Base-by-base conservation (phyloP, 2,329 filamentous ascomycete species). In the Hansfordia pulvinata region DNA sequence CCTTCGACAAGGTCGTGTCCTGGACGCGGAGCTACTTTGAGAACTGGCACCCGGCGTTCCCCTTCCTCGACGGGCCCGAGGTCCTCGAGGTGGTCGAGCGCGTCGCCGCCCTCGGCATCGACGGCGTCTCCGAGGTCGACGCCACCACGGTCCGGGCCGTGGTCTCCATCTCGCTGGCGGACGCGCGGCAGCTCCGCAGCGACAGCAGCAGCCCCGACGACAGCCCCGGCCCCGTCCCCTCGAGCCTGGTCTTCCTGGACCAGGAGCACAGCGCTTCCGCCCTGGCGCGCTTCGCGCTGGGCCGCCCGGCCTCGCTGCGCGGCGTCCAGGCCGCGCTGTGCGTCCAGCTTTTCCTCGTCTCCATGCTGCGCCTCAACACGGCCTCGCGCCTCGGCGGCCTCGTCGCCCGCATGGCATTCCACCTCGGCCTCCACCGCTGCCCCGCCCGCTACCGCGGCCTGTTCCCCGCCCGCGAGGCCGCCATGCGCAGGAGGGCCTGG, bases 341-440 rank as follows among this genome's bases (percentile, higher is more conserved):
- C 17, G 60, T 66, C 3, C 62, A 71, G 35, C 37, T 72, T 0
- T 69, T 69, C 20, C 51, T 73, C 0, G 52, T 66, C 1, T 69
- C 64, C 0, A 65, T 69, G 47, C 49, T 72, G 6, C 60, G 64
- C 5, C 50, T 70, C 7, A 70, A 70, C 32, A 61, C 64, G 10
- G 68, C 68, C 1, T 71, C 66, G 2, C 55, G 66, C 4, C 38
- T 72, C 1, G 64, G 67, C 0, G 68, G 68, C 0, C 44, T 69
- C 3, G 58, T 71, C 4, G 60, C 62, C 6, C 58, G 65, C 4
- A 65, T 68, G 39, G 60, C 64, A 1, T 67, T 64, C 23, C 66
- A 72, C 24, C 45, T 71, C 2, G 67, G 67, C 1, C 52, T 73
- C n/a, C 67, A 73, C 43, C 58, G 67, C 3, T 73, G 68, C 28